These are phyloP conservation scores for Coccinonectria pachysandricola DNA, from an alignment of 2,329 filamentous ascomycete genomes.

Conservation along the genomic window DNA sequence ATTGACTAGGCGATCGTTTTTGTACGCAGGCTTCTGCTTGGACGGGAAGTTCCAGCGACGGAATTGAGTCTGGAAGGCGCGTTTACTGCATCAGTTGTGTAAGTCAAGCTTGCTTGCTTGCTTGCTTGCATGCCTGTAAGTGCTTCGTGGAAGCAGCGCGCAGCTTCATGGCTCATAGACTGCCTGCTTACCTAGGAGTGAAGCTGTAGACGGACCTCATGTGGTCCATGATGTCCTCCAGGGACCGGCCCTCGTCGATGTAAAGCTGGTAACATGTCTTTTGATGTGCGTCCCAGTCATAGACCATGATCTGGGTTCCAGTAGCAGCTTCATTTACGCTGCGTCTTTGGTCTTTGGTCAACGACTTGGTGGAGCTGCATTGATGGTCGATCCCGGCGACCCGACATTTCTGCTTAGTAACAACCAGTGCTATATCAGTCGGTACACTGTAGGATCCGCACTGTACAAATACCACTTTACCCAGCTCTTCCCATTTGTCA, in stretches of 20 bases:
- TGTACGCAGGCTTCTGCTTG: constrained; percentile 62
- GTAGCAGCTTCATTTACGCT: constrained; percentile 10
- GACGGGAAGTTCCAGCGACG: constrained; percentile 70
- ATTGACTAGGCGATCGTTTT: constrained; percentile 54
- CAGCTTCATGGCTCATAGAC: not conserved
- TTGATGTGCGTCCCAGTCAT: constrained; percentile 35
- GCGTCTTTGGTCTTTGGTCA: constrained; percentile 17
- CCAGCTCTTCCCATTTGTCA: no score
- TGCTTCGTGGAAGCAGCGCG: no score
- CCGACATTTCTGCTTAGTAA: constrained; percentile 14
- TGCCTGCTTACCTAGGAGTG: constrained; percentile 56
- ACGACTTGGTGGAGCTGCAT: constrained; percentile 17
- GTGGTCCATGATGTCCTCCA: constrained; percentile 66
- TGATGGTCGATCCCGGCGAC: constrained; percentile 18
- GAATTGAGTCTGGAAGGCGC: constrained; percentile 67
- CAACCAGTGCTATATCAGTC: no score
- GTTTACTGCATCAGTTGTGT: constrained; percentile 44
- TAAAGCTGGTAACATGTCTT: constrained; percentile 50
- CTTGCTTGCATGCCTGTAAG: no score
- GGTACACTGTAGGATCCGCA: no score
- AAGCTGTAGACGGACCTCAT: constrained; percentile 57
- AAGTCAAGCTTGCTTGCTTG: constrained; percentile 4
- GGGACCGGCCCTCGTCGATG: constrained; percentile 61
- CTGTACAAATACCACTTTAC: no score
- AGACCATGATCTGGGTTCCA: constrained; percentile 29